Percentiles rank a stretch among this genome's conserved stretches.
phyloP scores from a whole-genome alignment of 2,329 filamentous ascomycete genomes.

The Hypoxylon sp. region DNA sequence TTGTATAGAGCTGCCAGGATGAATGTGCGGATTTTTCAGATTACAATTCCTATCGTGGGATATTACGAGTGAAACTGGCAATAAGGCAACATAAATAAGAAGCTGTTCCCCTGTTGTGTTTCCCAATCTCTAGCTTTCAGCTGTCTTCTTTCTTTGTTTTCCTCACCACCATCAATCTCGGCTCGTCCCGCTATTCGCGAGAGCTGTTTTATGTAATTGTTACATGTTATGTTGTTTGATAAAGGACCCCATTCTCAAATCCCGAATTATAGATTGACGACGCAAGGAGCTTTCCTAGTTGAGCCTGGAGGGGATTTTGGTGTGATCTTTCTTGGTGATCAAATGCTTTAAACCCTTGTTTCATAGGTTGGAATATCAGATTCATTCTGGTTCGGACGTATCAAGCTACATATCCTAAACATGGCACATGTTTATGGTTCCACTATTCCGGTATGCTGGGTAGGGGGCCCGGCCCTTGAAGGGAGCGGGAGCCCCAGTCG shows the following conservation, averaged over 20 bases:
- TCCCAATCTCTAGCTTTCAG: background rate
- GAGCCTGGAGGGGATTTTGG: no score
- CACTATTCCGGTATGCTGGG: slow-evolving; percentile 26
- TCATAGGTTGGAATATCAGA: slow-evolving; percentile 3
- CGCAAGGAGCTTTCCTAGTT: no score
- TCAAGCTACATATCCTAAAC: slow-evolving; percentile 12
- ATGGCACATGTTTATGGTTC: no score
- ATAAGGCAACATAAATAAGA: slow-evolving; percentile 10
- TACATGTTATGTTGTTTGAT: background rate
- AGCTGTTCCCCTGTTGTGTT: slow-evolving; percentile 1
- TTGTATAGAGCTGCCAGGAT: background rate
- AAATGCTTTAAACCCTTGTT: no score
- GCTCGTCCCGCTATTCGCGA: background rate
- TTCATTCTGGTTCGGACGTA: slow-evolving; percentile 16
- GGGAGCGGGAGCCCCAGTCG: slow-evolving; percentile 12
- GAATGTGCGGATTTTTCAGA: slow-evolving; percentile 14
- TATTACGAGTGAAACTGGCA: background rate
- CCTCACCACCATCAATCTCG: no score
- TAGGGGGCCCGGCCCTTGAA: slow-evolving; percentile 3
- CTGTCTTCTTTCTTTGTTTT: no score
- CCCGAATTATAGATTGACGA: no score
- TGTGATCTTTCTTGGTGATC: no score
- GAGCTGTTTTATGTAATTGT: slow-evolving; percentile 5
- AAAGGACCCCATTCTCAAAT: slow-evolving; percentile 5
- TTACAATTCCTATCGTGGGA: no score